Evolutionary conservation across 2,329 filamentous ascomycete species (phyloP).

Genomic region (Neurospora sp.): DNA sequence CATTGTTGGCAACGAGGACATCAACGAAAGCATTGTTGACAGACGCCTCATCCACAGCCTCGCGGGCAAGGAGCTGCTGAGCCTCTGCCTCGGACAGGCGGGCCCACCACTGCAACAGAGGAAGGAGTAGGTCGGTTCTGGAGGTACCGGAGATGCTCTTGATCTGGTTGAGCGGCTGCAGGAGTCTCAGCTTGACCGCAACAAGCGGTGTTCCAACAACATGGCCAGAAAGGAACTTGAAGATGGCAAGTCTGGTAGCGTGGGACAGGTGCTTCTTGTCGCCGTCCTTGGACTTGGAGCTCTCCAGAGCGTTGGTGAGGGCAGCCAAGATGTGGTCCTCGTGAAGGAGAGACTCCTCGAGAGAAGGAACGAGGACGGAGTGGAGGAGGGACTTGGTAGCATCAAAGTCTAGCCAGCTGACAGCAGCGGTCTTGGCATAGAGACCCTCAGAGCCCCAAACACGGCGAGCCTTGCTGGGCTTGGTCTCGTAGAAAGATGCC

Average conservation of each 20-base stretch:
- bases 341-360: conserved; percentile 85
- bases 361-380: conserved; percentile 56
- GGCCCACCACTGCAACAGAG: conserved; percentile 61
- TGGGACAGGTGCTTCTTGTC: conserved; percentile 36
- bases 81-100: conserved; percentile 41
- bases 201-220: conserved; percentile 57
- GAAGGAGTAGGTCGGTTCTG: conserved; percentile 67
- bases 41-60: conserved; percentile 19
- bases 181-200: conserved; percentile 57
- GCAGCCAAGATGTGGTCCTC: conserved; percentile 56
- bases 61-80: conserved; percentile 34
- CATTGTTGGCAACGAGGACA: conserved; percentile 44
- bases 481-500: conserved; percentile 33
- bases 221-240: conserved; percentile 67
- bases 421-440: conserved; percentile 47
- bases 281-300: conserved; percentile 25
- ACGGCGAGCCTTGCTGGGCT: conserved; percentile 13
- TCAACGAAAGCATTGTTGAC: conserved; percentile 35
- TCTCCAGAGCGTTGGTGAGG: conserved; percentile 51
- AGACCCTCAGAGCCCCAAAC: conserved; percentile 54
- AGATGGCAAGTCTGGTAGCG: conserved; percentile 51
- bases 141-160: conserved; percentile 60
- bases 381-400: conserved; percentile 52
- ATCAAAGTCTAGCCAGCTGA: conserved; percentile 49
- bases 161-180: conserved; percentile 62